A percentile compares a stretch with the other conserved stretches of the same genome.
These are phyloP conservation scores for Herpotrichia juniperi DNA, from an alignment of 2,329 filamentous ascomycete genomes.

Conservation along the genomic window DNA sequence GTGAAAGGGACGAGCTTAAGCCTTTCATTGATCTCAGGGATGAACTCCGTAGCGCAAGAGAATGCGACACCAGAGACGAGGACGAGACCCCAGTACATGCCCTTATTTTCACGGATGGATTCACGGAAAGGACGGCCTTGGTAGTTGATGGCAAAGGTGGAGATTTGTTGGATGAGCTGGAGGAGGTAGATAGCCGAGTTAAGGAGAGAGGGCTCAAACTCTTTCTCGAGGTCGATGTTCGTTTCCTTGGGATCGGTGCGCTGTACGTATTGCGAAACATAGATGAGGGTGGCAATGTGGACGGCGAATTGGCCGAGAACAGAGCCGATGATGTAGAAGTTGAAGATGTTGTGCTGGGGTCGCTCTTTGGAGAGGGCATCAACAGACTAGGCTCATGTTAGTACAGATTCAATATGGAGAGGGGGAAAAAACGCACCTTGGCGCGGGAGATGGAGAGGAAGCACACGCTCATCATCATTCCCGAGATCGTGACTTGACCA, in stretches of 20 bases:
- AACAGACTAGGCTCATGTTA: constrained; percentile 66
- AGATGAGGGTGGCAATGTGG: constrained; percentile 92
- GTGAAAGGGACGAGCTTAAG: constrained; percentile 92
- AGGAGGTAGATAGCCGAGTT: constrained; percentile 97
- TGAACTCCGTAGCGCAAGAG: constrained; percentile 90
- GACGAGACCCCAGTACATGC: constrained; percentile 97
- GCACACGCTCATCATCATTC: constrained; percentile 99
- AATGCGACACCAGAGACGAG: constrained; percentile 91
- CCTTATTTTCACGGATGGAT: constrained; percentile 90
- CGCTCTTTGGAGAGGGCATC: constrained; percentile 96
- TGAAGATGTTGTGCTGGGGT: constrained; percentile 98
- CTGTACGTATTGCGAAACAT: constrained; percentile 89
- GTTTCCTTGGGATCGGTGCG: constrained; percentile 72
- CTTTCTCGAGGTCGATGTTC: constrained; percentile 87
- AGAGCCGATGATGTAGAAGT: constrained; percentile 97
- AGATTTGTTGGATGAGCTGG: constrained; percentile 98
- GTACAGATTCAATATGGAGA: constrained; percentile 7
- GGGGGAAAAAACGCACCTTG: constrained; percentile 60
- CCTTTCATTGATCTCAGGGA: constrained; percentile 93
- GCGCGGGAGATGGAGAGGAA: constrained; percentile 98
- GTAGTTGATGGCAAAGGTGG: constrained; percentile 99
- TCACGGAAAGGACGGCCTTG: constrained; percentile 98
- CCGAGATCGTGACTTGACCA: constrained; percentile 96
- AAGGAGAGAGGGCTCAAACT: constrained; percentile 90
- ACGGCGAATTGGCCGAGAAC: constrained; percentile 97